Conservation (phyloP, 2,329 filamentous ascomycete genomes). For the Grosmannia huntii region DNA sequence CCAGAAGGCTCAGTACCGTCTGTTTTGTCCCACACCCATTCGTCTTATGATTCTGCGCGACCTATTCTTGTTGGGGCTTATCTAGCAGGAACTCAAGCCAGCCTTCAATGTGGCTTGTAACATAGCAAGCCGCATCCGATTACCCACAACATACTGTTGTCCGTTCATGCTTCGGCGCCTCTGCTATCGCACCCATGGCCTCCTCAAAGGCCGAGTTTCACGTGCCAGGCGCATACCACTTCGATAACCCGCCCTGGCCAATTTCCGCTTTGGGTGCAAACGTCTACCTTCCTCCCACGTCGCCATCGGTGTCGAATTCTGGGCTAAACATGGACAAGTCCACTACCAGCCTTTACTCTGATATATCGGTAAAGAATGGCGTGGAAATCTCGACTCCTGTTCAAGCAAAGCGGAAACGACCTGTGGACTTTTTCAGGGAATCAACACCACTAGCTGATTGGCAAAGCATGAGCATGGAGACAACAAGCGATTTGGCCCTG, state of each 20-base stretch:
- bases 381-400: constrained; percentile 3
- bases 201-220: constrained; percentile 18
- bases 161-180: not conserved
- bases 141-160: not conserved
- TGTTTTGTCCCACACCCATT: not conserved
- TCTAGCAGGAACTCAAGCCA: no score
- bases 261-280: constrained; percentile 18
- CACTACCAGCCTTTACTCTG: constrained; percentile 25
- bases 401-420: constrained; percentile 33
- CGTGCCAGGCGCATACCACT: constrained; percentile 19
- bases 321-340: constrained; percentile 21
- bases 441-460: constrained; percentile 22
- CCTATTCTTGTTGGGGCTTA: no score
- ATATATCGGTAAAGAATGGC: constrained; percentile 17
- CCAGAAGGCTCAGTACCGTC: not conserved
- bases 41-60: not conserved
- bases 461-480: constrained; percentile 17
- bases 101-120: no score
- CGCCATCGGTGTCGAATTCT: constrained; percentile 15
- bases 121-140: not conserved
- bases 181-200: constrained; percentile 13
- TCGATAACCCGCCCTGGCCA: constrained; percentile 14
- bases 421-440: constrained; percentile 19
- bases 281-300: constrained; percentile 21
- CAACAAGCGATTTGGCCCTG: constrained; percentile 11